Base-by-base conservation (phyloP, 352 stramenopile genomes). In the Phytophthora idaei region DNA sequence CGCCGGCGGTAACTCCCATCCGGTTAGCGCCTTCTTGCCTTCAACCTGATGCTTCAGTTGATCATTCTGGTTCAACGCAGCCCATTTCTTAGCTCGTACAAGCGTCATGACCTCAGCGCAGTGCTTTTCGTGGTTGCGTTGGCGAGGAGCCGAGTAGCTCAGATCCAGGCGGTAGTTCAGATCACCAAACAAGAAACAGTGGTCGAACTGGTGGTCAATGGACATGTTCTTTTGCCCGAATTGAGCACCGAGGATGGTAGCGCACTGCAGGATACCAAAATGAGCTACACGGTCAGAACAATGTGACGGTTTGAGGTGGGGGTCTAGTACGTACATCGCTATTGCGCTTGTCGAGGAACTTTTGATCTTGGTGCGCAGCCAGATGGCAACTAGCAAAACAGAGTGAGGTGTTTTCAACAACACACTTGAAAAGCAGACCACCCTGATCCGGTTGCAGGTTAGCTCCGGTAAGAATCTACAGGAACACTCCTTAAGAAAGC, bases 381-480 rank as follows among this genome's bases (percentile, higher is more conserved):
- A 97, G 66, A 55, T 97, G 89, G 57, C 85, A 94, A 73, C 87
- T 95, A 52, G 90, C 84, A 61, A 95, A 97, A 69, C 86, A 93
- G 12, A 97, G 68, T 7, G 85, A 92, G 4, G 85, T 91, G 62
- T 90, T 85, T 57, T 85, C 74, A n/a, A 97, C 60, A 11, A 86
- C 72, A 31, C 85, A 76, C 67, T 93, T 95, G 65, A 93, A 73
- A 14, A 92, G 65, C n/a, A 93, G 71, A 1, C 85, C 89, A 25
- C 89, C 89, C 85, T 95, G 15, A 37, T 41, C n/a, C 44, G 49
- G 4, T 2, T 32, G 28, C 29, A 32, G 46, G 27, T 71, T 48
- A 52, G 28, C 10, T 28, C 49, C 25, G 29, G 27, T n/a, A 25
- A 44, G 25, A 11, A 39, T 48, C 44, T 25, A 27, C 34, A 39